Evolutionary conservation across 179 eudicot genomes (phyloP).

Genomic region (Pouteria campechiana): DNA sequence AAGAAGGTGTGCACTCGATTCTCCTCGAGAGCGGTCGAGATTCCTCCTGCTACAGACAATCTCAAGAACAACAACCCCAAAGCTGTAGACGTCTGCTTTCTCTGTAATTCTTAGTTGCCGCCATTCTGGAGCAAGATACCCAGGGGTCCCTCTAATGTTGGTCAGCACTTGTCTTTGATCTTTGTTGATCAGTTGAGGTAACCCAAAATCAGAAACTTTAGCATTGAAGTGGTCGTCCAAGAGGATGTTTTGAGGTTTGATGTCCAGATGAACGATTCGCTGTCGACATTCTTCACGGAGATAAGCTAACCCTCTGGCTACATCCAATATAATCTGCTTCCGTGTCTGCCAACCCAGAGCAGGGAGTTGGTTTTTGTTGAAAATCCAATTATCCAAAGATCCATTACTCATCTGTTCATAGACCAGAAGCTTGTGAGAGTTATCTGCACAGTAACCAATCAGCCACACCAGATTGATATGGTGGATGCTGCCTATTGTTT

Average conservation of each 20-base stretch:
- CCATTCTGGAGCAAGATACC: constrained; percentile 26
- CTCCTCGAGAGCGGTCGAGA: constrained; percentile 2
- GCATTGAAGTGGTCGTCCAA: constrained; percentile 13
- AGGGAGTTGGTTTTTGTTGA: background rate
- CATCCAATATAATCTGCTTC: constrained; percentile 7
- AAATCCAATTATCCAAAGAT: constrained; percentile 8
- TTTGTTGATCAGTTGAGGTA: constrained; percentile 17
- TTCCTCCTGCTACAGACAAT: constrained; percentile 5
- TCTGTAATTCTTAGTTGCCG: constrained; percentile 5
- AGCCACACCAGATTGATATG: constrained; percentile 20
- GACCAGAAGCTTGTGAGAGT: constrained; percentile 1
- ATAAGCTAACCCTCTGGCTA: constrained; percentile 26
- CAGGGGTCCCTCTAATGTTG: constrained; percentile 27
- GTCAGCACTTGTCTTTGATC: constrained; percentile 13
- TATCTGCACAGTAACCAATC: constrained; percentile 7
- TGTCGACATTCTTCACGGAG: constrained; percentile 30
- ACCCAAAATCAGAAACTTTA: constrained; percentile 20
- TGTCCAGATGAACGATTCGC: constrained; percentile 20
- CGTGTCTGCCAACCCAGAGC: constrained; percentile 15
- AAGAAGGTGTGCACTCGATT: constrained; percentile 6
- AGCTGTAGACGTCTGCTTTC: constrained; percentile 17
- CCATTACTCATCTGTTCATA: constrained; percentile 5
- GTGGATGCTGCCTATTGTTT: constrained; percentile 17
- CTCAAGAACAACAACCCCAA: constrained; percentile 3
- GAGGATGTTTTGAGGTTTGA: constrained; percentile 23